phyloP scores from a whole-genome alignment of 345 rosid genomes.

The Dimocarpus longan region DNA sequence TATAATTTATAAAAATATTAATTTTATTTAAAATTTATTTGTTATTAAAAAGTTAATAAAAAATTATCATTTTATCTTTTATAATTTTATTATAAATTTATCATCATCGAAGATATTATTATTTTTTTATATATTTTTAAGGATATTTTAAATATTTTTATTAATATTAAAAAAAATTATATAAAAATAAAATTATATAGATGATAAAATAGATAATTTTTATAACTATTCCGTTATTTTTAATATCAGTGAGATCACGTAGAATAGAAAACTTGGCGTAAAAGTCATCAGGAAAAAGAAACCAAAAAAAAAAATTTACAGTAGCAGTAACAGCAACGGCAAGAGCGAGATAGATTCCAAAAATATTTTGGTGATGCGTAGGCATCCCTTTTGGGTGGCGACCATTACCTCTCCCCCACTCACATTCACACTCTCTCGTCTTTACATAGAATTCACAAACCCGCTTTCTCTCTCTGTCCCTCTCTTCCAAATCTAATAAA shows the following conservation, averaged over 20 bases:
- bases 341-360: conserved; percentile 3
- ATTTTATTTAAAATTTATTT: too few relatives aligned
- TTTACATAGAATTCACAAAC: conserved; percentile 21
- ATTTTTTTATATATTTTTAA: too few relatives aligned
- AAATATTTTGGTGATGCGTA: conserved; percentile 26
- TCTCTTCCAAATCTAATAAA: background rate
- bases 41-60: too few relatives aligned
- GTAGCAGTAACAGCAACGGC: background rate
- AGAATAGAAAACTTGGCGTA: conserved; percentile 14
- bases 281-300: background rate
- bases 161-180: too few relatives aligned
- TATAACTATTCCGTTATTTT: too few relatives aligned
- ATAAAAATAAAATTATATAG: too few relatives aligned
- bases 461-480: conserved; percentile 9
- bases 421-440: conserved; percentile 1
- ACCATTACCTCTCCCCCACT: conserved; percentile 9
- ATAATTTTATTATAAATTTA: too few relatives aligned
- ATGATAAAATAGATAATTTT: too few relatives aligned
- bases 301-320: background rate
- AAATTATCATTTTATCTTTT: too few relatives aligned
- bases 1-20: too few relatives aligned
- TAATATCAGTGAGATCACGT: background rate
- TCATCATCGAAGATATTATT: too few relatives aligned
- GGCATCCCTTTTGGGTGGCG: conserved; percentile 30
- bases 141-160: too few relatives aligned